A percentile compares a stretch with the other conserved stretches of the same genome.
These are phyloP conservation scores for Protomyces arabidopsidicola DNA, from an alignment of 1,139 yeast genomes.

Conservation along the genomic window DNA sequence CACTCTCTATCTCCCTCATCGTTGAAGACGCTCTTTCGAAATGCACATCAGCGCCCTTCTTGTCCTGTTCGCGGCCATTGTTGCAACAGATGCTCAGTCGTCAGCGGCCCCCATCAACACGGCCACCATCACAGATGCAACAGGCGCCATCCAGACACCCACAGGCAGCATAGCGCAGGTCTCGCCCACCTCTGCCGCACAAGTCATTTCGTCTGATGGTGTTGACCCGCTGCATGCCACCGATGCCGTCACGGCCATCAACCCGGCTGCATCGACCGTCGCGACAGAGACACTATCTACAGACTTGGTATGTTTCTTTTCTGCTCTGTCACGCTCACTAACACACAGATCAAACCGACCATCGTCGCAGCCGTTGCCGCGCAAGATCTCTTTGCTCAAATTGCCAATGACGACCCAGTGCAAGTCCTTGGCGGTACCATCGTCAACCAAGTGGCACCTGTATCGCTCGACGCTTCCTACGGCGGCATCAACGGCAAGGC, in stretches of 20 bases:
- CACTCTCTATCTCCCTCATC: too few species aligned
- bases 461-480: neutral
- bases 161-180: neutral
- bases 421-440: conserved; percentile 18
- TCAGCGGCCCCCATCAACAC: conserved; percentile 5
- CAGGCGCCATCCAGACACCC: conserved; percentile 6
- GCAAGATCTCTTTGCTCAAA: conserved; percentile 10
- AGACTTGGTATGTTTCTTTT: neutral
- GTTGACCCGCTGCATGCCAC: conserved; percentile 3
- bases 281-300: neutral
- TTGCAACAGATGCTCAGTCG: neutral
- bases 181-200: conserved; percentile 1
- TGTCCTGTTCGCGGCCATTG: neutral
- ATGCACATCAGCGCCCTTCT: neutral
- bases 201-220: neutral
- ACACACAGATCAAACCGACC: conserved; percentile 23
- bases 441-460: conserved; percentile 3
- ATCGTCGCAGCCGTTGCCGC: conserved; percentile 19
- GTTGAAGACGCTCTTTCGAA: neutral
- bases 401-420: conserved; percentile 26
- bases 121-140: conserved; percentile 23
- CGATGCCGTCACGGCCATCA: conserved; percentile 1
- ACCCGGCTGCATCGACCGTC: conserved; percentile 4
- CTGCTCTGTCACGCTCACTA: neutral
- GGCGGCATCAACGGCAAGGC: conserved; percentile 29